A percentile compares a stretch with the other conserved stretches of the same genome.
These are phyloP conservation scores for Penicillium verhagenii DNA, from an alignment of 495 filamentous ascomycete species.

Conservation along the genomic window DNA sequence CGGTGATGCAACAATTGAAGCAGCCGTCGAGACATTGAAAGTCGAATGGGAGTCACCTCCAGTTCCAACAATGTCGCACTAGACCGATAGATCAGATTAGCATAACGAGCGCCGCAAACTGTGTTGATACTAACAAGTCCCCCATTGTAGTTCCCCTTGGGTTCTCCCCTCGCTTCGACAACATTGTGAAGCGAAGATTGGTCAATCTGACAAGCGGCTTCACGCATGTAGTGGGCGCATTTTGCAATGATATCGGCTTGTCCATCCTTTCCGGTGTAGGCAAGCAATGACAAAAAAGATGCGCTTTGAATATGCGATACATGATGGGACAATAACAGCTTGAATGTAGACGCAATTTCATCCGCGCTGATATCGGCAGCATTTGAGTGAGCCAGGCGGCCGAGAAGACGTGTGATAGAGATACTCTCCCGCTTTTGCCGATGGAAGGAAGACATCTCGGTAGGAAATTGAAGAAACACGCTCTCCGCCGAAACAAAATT, in stretches of 20 bases:
- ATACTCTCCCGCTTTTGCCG: too few species aligned
- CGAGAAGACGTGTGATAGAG: conserved; percentile 81
- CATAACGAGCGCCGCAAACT: too few species aligned
- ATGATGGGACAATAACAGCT: conserved; percentile 81
- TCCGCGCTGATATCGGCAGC: conserved; percentile 56
- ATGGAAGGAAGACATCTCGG: too few species aligned
- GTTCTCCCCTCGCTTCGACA: conserved; percentile 53
- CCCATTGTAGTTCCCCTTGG: conserved; percentile 69
- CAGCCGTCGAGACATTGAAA: conserved; percentile 94
- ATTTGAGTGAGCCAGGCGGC: conserved; percentile 69
- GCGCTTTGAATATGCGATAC: conserved; percentile 80
- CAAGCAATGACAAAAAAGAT: conserved; percentile 80
- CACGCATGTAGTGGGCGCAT: conserved; percentile 67
- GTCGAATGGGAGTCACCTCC: conserved; percentile 96
- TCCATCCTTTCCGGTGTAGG: conserved; percentile 79
- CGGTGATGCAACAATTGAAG: conserved; percentile 86
- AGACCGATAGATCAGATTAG: neutral
- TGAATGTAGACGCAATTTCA: conserved; percentile 84
- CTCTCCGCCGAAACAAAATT: too few species aligned
- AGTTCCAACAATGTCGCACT: conserved; percentile 98
- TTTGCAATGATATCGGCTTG: conserved; percentile 76
- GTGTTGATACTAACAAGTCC: conserved; percentile 69
- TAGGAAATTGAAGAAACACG: too few species aligned
- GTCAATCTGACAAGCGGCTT: conserved; percentile 67
- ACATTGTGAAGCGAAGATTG: conserved; percentile 54